phyloP scores from a whole-genome alignment of 208 protist genomes.

The Trypanosoma avium region DNA sequence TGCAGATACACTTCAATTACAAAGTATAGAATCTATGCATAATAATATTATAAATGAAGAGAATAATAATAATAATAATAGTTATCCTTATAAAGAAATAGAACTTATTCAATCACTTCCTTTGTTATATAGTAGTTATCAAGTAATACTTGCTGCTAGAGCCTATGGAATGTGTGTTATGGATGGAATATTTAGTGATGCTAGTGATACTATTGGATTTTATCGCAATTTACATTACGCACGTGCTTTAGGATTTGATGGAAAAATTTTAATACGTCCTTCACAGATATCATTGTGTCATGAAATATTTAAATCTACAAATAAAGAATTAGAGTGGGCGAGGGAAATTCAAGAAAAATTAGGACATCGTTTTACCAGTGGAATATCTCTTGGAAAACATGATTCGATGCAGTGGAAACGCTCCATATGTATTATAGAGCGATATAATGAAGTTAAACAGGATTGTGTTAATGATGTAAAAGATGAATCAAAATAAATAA shows the following conservation, averaged over 20 bases:
- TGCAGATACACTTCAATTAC: constrained; percentile 46
- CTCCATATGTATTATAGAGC: constrained; percentile 13
- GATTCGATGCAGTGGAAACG: constrained; percentile 32
- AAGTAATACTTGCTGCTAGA: constrained; percentile 67
- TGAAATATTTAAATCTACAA: constrained; percentile 52
- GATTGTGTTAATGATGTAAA: no score
- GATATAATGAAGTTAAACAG: constrained; percentile 10
- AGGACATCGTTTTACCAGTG: constrained; percentile 23
- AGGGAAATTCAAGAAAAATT: constrained; percentile 25
- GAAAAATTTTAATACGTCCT: constrained; percentile 75
- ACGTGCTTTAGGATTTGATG: constrained; percentile 75
- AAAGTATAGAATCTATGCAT: constrained; percentile 18
- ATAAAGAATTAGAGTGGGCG: constrained; percentile 69
- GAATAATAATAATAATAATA: not conserved
- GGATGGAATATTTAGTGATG: constrained; percentile 77
- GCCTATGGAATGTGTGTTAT: constrained; percentile 69
- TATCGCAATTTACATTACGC: constrained; percentile 43
- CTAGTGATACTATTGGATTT: constrained; percentile 68
- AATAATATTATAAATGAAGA: not conserved
- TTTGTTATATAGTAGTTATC: constrained; percentile 43
- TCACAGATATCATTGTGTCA: constrained; percentile 69
- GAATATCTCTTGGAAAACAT: constrained; percentile 27
- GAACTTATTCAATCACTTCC: constrained; percentile 36
- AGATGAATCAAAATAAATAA: not conserved
- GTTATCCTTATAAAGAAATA: not conserved